Conservation (phyloP, 805 yeast species). For the Candida nanaspora region DNA sequence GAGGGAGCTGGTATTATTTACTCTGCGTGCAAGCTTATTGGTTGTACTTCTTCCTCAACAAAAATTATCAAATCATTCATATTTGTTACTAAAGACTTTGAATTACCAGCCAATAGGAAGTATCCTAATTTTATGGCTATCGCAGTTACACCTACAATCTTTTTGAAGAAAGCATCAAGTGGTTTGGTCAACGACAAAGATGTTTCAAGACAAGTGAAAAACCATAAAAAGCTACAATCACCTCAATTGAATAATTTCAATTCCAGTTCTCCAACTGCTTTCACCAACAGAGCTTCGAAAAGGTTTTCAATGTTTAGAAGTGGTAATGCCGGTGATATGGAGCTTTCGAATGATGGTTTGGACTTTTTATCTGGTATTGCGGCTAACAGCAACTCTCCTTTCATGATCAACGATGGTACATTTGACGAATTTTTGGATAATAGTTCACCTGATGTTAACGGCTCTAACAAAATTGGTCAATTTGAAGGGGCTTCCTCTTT, state of each 20-base stretch:
- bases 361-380: slow-evolving; percentile 29
- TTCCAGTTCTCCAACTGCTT: neutral
- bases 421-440: slow-evolving; percentile 13
- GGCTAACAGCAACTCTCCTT: slow-evolving; percentile 20
- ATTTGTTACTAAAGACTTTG: slow-evolving; percentile 59
- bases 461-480: neutral
- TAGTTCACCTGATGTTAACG: neutral
- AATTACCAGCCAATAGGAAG: slow-evolving; percentile 47
- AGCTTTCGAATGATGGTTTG: slow-evolving; percentile 41
- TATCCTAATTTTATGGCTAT: slow-evolving; percentile 60
- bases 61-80: slow-evolving; percentile 52
- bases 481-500: slow-evolving; percentile 7
- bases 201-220: slow-evolving; percentile 21
- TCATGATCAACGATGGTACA: slow-evolving; percentile 18
- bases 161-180: slow-evolving; percentile 52
- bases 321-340: slow-evolving; percentile 43
- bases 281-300: slow-evolving; percentile 24
- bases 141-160: slow-evolving; percentile 51
- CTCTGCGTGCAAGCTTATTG: slow-evolving; percentile 38
- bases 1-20: slow-evolving; percentile 49
- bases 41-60: slow-evolving; percentile 37
- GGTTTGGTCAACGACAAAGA: slow-evolving; percentile 44
- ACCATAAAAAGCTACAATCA: slow-evolving; percentile 12
- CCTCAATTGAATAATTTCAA: slow-evolving; percentile 11
- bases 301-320: slow-evolving; percentile 45